Evolutionary conservation across 805 yeast genomes (phyloP), one percentile per base, ranked within the genome.

Genomic region (Ogataea allantospora): DNA sequence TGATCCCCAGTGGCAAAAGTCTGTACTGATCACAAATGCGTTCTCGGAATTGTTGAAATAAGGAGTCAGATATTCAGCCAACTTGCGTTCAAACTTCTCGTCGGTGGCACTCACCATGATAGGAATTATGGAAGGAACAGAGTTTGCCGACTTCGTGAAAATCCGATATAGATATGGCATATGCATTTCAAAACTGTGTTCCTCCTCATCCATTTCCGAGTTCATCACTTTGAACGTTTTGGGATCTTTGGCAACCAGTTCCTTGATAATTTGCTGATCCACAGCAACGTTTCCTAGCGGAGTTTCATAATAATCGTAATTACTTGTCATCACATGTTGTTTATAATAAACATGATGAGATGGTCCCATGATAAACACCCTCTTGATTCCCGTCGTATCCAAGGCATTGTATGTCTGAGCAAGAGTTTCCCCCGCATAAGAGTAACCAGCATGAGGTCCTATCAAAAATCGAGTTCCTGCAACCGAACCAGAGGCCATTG

Each of bases 131-230:
- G 57, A 59, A 10, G 68, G 81, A 35, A 35, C 44, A 4, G 46
- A 47, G 4, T 29, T 50, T 7, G 56, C 51, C 4, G 54, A 46
- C 3, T 54, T 50, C 15, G 64, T 50, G 7, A 80, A 68, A 37
- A 71, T 63, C 42, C 75, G 70, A 50, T 75, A 70, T 7, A 86
- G 63, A 43, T 76, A 80, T 0, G 98, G 96, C 55, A 83, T 73
- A 60, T 93, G 98, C 96, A 93, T 86, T 54, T 93, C 99, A 53
- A 93, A 77, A 35, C 93, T 82, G 58, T 93, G 99, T 58, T 93
- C 99, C 12, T 82, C 83, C 42, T 80, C 78, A 58, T 93, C 99
- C 10, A 70, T 70, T 0, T 67, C 72, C 2, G 58, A 45, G 18
- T 68, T 58, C 95, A 88, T 83, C 38, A 57, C 60, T 41, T 67